phyloP scores from a whole-genome alignment of 2,329 filamentous ascomycete species.

The Trichoderma sp. region DNA sequence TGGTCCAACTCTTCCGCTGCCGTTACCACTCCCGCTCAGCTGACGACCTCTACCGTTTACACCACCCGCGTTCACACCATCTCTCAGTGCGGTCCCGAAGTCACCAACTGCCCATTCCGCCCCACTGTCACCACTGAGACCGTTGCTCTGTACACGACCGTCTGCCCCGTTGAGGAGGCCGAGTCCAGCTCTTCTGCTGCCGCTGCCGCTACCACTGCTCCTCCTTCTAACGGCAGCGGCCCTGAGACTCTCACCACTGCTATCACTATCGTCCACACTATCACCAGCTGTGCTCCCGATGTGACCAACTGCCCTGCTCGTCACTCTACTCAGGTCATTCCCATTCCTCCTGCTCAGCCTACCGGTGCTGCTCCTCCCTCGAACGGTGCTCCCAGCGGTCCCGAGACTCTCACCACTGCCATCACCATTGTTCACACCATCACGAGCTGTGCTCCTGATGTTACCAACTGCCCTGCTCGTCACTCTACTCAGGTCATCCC shows the following conservation, averaged over 20 bases:
- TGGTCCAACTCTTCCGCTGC: not conserved
- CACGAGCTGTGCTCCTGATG: constrained; percentile 45
- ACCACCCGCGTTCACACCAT: constrained; percentile 51
- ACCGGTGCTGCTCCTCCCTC: not conserved
- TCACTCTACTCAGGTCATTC: constrained; percentile 25
- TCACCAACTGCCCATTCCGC: constrained; percentile 41
- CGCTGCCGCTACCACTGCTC: not conserved
- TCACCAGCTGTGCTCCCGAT: constrained; percentile 48
- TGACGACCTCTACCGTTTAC: constrained; percentile 42
- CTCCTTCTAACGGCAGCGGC: not conserved
- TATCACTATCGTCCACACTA: constrained; percentile 55
- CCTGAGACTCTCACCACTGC: constrained; percentile 35
- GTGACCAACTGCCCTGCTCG: constrained; percentile 19
- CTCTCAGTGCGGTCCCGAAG: constrained; percentile 52
- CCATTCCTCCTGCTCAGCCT: not conserved
- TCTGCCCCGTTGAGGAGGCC: constrained; percentile 36
- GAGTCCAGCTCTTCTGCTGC: not conserved
- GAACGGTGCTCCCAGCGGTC: not conserved
- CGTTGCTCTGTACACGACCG: constrained; percentile 40
- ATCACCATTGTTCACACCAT: constrained; percentile 57
- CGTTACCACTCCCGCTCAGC: not conserved
- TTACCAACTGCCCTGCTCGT: constrained; percentile 18
- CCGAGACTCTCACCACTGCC: constrained; percentile 35
- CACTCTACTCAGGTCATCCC: constrained; percentile 20
- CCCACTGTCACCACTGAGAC: constrained; percentile 41